Base-by-base conservation (phyloP, 2,329 filamentous ascomycete genomes). In the Pyrenophora seminiperda region DNA sequence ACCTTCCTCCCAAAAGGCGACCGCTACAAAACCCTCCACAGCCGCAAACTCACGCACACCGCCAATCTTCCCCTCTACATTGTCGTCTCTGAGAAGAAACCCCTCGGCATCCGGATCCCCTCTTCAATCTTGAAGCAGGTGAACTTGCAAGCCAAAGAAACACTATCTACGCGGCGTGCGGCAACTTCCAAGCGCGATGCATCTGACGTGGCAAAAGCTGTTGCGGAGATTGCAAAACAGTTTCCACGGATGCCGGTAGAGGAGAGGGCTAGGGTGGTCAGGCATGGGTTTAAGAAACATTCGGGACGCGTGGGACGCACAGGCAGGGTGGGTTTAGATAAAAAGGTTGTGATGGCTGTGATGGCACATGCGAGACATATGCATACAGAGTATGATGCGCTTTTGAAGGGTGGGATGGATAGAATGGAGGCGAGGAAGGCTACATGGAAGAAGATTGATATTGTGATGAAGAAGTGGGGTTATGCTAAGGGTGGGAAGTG, bases 361-460 rank as follows among this genome's bases (percentile, higher is more conserved):
- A 64, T 73, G 17, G 80, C 81, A 3, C 77, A 82, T 53, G 72
- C 79, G 4, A 71, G 81, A 5, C 80, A 83, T 56, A 54, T 47
- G 3, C 73, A 79, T 36, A 82, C 80, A 0, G 56, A 68, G 1
- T 83, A 83, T 48, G 78, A 82, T 11, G 78, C 33, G 51, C 80
- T 46, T 41, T 44, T 38, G 11, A 34, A 19, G 58, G 56, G 5
- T 48, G 40, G 51, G 45, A 19, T 62, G 49, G 38, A 24, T 2
- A 61, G 61, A 34, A 56, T 63, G 1, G 54, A 53, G 13, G 70
- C 68, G 11, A 62, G 70, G 30, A 62, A 56, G 24, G 43, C 32
- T 5, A 61, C 68, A 1, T 50, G 50, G 30, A 60, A 56, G 32
- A 48, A 47, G 36, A 54, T 72, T 18, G 58, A 67, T 41, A 47